These are phyloP conservation scores for Globisporangium abappressorium DNA, from an alignment of 352 stramenopile genomes.

Conservation along the genomic window DNA sequence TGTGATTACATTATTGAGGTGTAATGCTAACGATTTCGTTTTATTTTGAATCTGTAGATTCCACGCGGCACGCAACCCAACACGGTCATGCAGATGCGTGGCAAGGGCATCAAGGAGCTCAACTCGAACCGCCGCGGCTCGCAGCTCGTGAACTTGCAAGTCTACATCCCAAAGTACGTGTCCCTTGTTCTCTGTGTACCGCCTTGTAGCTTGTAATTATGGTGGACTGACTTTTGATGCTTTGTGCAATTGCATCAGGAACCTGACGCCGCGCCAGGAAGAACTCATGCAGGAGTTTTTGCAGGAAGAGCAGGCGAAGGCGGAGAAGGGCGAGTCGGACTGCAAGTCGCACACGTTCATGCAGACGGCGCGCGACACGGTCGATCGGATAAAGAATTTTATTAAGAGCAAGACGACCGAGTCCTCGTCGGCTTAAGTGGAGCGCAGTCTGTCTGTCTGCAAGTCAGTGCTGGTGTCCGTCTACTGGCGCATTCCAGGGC, in stretches of 20 bases:
- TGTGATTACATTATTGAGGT: not conserved
- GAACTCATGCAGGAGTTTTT: conserved; percentile 96
- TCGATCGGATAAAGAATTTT: conserved; percentile 89
- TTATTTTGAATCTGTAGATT: conserved; percentile 34
- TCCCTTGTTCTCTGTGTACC: not conserved
- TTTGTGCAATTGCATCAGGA: conserved; percentile 30
- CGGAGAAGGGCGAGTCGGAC: conserved; percentile 62
- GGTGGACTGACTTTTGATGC: conserved; percentile 9
- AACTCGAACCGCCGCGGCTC: conserved; percentile 92
- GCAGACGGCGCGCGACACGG: conserved; percentile 74
- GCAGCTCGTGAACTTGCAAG: conserved; percentile 96
- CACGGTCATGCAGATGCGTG: conserved; percentile 94
- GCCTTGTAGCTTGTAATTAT: not conserved
- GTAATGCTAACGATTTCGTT: not conserved
- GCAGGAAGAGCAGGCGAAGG: conserved; percentile 79
- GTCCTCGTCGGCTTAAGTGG: conserved; percentile 7
- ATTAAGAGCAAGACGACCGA: conserved; percentile 61
- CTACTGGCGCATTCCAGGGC: no score
- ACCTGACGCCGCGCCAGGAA: conserved; percentile 92
- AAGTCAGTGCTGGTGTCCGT: no score
- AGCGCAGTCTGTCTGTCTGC: no score
- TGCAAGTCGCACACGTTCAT: conserved; percentile 85
- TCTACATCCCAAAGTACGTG: conserved; percentile 93
- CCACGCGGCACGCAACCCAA: conserved; percentile 94
- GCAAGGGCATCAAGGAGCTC: conserved; percentile 95